Evolutionary conservation across 805 yeast species (phyloP), one percentile per base, ranked within the genome.

Genomic region (Candida silvicultrix): DNA sequence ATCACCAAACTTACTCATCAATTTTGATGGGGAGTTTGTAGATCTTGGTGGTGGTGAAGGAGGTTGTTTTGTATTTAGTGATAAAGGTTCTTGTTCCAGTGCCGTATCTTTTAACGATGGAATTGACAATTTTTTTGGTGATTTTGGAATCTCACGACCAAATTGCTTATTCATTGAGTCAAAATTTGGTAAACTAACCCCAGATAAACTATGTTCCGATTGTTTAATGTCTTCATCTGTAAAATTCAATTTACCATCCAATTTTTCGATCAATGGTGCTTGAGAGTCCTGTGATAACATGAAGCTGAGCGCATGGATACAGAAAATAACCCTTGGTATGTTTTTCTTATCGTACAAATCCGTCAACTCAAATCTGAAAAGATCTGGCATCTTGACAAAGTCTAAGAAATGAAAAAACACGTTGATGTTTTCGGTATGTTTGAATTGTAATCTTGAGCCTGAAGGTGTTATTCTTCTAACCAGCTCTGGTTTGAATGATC

Each of bases 301-400:
- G 54, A 78, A 87, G 43, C 89, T 81, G 52, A 92, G 67, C 2
- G 97, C 97, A 67, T 92, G 97, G 34, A 94, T 66, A 55, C 97
- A 90, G 65, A 89, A 89, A 60, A 94, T 85, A 22, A 94, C 98
- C 59, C 88, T 90, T 15, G 98, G 98, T 19, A 90, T 77, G 59
- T 92, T 86, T 58, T 89, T 90, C 59, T 84, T 83, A 59, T 94
- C 97, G 65, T 89, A 94, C 34, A 94, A 71, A 64, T 94, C 99
- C 4, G 96, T 89, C 48, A 90, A 75, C 62, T 92, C 99, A 61
- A 94, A 94, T 42, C 85, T 76, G 63, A 90, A 94, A 45, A 89
- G 73, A 46, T 87, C 90, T 0, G 98, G 99, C 53, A 94, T 80
- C 23, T 78, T 81, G 49, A 89, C 73, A 48, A 70, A 77, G 46